A percentile compares a stretch with the other conserved stretches of the same genome.
phyloP scores from a whole-genome alignment of 108 stramenopile genomes.

The Conticribra guillardii region DNA sequence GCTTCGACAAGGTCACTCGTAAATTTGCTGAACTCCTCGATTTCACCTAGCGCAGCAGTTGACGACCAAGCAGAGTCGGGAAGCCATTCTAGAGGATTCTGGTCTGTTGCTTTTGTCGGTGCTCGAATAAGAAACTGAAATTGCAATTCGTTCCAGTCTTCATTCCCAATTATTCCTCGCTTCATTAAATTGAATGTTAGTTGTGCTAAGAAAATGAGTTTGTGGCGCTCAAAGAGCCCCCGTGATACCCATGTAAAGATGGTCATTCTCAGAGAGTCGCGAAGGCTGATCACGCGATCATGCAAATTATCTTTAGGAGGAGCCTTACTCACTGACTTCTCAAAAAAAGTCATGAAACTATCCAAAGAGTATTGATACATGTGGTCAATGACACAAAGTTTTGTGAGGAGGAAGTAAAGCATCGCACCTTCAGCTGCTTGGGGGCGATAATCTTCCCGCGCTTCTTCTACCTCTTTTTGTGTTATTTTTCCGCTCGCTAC shows the following conservation, averaged over 20 bases:
- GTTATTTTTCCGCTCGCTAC: constrained; percentile 82
- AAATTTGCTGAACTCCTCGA: constrained; percentile 88
- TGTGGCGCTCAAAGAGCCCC: constrained; percentile 91
- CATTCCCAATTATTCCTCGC: constrained; percentile 78
- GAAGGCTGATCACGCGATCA: constrained; percentile 73
- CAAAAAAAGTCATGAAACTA: constrained; percentile 86
- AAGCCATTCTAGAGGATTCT: constrained; percentile 81
- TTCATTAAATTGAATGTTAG: constrained; percentile 91
- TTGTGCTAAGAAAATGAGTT: constrained; percentile 90
- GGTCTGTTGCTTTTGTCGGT: constrained; percentile 67
- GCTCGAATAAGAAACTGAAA: constrained; percentile 88
- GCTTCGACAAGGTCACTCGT: constrained; percentile 87
- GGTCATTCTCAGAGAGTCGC: constrained; percentile 81
- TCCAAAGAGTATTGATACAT: constrained; percentile 96
- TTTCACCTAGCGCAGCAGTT: constrained; percentile 66
- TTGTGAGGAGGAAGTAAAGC: constrained; percentile 93
- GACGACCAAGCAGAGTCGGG: constrained; percentile 79
- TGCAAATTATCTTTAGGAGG: constrained; percentile 56
- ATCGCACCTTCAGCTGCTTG: constrained; percentile 94
- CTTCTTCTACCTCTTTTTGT: constrained; percentile 77
- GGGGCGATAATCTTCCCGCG: constrained; percentile 84
- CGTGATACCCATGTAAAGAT: constrained; percentile 91
- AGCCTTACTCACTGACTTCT: constrained; percentile 84
- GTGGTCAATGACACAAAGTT: constrained; percentile 85
- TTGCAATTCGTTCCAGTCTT: constrained; percentile 70